Conservation (phyloP, 2,329 filamentous ascomycete species). For the Talaromyces marneffei region DNA sequence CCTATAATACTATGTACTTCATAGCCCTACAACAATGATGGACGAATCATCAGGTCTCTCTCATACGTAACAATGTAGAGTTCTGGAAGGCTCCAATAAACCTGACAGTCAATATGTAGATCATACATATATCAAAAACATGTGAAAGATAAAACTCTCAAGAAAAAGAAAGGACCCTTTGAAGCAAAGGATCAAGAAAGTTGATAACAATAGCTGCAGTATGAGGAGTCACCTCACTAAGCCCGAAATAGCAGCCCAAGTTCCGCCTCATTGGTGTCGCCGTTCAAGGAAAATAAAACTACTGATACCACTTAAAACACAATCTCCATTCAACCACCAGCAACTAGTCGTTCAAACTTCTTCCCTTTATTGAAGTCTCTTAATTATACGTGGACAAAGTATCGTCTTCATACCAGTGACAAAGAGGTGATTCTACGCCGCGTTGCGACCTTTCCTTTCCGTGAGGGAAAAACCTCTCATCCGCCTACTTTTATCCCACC, state of each 20-base stretch:
- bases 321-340: slow-evolving; percentile 1
- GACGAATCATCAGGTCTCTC: background rate
- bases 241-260: slow-evolving; percentile 25
- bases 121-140: background rate
- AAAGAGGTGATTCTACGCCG: background rate
- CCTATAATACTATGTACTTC: background rate
- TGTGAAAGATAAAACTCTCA: background rate
- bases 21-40: background rate
- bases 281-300: slow-evolving; percentile 8
- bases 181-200: background rate
- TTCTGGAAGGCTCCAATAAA: no score
- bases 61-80: no score
- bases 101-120: background rate
- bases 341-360: background rate
- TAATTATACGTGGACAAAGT: background rate
- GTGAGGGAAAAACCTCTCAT: slow-evolving; percentile 2
- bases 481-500: background rate
- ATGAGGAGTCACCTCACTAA: slow-evolving; percentile 20
- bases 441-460: slow-evolving; percentile 2
- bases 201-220: slow-evolving; percentile 6
- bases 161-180: background rate
- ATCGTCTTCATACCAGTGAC: background rate
- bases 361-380: background rate
- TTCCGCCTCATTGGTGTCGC: slow-evolving; percentile 18
- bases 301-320: background rate